Conservation (phyloP, 2,329 filamentous ascomycete genomes). For the Emericellopsis cladophorae region DNA sequence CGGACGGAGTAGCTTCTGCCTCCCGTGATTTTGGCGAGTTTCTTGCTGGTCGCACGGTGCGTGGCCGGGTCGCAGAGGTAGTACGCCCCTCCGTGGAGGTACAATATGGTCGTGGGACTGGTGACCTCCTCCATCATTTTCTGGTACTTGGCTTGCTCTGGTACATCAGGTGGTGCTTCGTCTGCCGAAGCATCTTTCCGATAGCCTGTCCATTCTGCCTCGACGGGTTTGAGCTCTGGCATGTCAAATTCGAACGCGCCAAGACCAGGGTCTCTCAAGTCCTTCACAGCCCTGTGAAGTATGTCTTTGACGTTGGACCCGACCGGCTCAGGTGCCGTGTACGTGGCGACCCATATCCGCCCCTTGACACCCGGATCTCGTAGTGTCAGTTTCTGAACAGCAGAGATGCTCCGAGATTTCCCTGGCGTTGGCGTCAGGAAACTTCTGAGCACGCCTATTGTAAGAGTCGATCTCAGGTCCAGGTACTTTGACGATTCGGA, state of each 20-base stretch:
- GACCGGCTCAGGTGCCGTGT: conserved; percentile 47
- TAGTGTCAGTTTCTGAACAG: conserved; percentile 49
- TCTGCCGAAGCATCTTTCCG: conserved; percentile 38
- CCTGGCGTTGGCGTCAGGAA: conserved; percentile 35
- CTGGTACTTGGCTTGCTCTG: conserved; percentile 52
- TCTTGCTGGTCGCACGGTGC: conserved; percentile 45
- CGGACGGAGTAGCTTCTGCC: conserved; percentile 61
- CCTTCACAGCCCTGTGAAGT: conserved; percentile 39
- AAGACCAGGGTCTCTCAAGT: conserved; percentile 8
- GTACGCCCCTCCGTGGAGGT: conserved; percentile 67
- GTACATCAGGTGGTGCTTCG: conserved; percentile 38
- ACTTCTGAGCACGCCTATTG: conserved; percentile 57
- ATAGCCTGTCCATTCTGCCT: conserved; percentile 69
- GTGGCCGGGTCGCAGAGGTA: conserved; percentile 59
- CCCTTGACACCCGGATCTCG: conserved; percentile 61
- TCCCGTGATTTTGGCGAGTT: conserved; percentile 51
- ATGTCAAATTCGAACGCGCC: conserved; percentile 11
- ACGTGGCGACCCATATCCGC: conserved; percentile 68
- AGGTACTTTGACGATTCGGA: conserved; percentile 65
- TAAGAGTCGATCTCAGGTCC: conserved; percentile 64
- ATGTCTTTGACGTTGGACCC: conserved; percentile 42
- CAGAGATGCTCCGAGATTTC: conserved; percentile 38
- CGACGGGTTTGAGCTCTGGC: conserved; percentile 42
- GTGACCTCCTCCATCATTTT: conserved; percentile 55
- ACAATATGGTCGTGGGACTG: conserved; percentile 52